These are phyloP conservation scores for Vicia faba DNA, from an alignment of 306 rosid species.

Conservation along the genomic window DNA sequence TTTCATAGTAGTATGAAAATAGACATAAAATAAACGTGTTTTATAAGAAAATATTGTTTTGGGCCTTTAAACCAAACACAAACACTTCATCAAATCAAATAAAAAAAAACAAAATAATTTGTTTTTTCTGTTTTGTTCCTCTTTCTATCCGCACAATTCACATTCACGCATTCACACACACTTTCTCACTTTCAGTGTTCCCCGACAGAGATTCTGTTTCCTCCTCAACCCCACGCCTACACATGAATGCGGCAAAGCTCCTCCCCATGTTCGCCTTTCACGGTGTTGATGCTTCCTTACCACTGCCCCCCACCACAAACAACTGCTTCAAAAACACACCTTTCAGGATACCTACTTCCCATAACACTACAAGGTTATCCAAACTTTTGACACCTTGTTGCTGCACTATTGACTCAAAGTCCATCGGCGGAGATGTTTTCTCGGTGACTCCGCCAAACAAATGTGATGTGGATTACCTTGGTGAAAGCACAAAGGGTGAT, in stretches of 20 bases:
- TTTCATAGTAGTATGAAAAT: too few species aligned
- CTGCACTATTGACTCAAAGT: constrained; percentile 47
- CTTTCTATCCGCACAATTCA: constrained; percentile 26
- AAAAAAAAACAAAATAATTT: neutral
- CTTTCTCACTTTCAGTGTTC: constrained; percentile 11
- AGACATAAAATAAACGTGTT: too few species aligned
- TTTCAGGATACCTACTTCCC: constrained; percentile 26
- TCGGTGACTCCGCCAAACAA: constrained; percentile 66
- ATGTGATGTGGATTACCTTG: constrained; percentile 85
- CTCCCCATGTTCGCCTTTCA: constrained; percentile 34
- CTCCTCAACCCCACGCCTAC: neutral
- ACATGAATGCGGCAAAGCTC: constrained; percentile 49
- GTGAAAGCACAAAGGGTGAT: constrained; percentile 94
- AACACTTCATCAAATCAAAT: neutral
- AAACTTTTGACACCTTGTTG: constrained; percentile 28
- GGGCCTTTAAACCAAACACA: neutral
- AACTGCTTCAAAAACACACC: constrained; percentile 33
- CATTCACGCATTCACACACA: neutral
- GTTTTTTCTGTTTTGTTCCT: neutral
- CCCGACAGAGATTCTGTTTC: constrained; percentile 20
- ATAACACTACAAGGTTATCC: neutral
- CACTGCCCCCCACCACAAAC: constrained; percentile 29
- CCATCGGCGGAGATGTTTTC: constrained; percentile 58
- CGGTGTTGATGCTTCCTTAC: constrained; percentile 32
- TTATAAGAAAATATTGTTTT: too few species aligned